A percentile compares a stretch with the other conserved stretches of the same genome.
phyloP scores from a whole-genome alignment of 2,329 filamentous ascomycete genomes.

The Alternaria sp. region DNA sequence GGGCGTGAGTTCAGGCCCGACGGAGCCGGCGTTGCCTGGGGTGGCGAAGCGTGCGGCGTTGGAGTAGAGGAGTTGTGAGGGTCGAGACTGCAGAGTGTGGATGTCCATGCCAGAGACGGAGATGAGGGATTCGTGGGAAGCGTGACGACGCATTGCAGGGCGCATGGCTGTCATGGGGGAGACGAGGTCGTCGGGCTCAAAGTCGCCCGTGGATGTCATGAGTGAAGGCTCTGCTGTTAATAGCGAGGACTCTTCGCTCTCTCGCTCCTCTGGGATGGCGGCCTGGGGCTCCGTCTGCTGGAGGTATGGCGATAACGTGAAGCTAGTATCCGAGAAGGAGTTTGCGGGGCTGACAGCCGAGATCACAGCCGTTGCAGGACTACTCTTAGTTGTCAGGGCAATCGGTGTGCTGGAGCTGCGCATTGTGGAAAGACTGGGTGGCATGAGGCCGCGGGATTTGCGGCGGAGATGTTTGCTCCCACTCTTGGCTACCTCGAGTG shows the following conservation, averaged over 20 bases:
- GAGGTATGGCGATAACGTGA: constrained; percentile 38
- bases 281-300: constrained; percentile 32
- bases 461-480: constrained; percentile 24
- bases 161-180: constrained; percentile 47
- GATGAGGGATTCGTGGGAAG: constrained; percentile 89
- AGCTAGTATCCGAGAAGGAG: constrained; percentile 42
- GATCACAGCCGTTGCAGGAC: constrained; percentile 45
- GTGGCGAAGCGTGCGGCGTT: constrained; percentile 62
- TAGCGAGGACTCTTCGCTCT: constrained; percentile 40
- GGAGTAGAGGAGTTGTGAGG: constrained; percentile 73
- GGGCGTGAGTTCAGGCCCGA: constrained; percentile 52
- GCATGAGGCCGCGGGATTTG: constrained; percentile 42
- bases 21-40: constrained; percentile 55
- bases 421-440: constrained; percentile 40
- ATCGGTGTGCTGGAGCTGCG: constrained; percentile 47
- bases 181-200: constrained; percentile 41
- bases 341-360: constrained; percentile 45
- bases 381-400: constrained; percentile 45
- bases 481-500: constrained; percentile 12
- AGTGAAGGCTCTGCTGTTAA: constrained; percentile 23
- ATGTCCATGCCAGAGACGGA: constrained; percentile 90
- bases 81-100: constrained; percentile 78
- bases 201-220: constrained; percentile 35
- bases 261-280: constrained; percentile 50
- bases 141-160: constrained; percentile 67